Conservation (phyloP, 108 stramenopile genomes). For the Nannochloropsis gaditana region DNA sequence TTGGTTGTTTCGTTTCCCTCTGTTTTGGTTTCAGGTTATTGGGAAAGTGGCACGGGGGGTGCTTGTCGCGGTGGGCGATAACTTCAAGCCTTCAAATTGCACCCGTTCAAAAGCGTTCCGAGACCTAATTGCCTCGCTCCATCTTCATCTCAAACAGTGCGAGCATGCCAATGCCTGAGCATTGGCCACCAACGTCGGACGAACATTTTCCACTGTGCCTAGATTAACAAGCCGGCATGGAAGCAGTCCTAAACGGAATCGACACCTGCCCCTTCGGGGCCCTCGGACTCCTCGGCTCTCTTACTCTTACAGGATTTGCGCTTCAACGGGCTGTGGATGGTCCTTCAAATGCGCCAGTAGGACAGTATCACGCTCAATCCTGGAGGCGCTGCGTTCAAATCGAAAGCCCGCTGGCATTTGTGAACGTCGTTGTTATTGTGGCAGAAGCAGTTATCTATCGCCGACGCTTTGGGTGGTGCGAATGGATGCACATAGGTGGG, state of each 20-base stretch:
- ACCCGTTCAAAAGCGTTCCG: no score
- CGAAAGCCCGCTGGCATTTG: background rate
- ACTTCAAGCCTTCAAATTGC: no score
- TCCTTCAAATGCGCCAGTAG: background rate
- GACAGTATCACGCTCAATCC: no score
- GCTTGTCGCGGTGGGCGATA: no score
- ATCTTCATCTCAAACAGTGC: no score
- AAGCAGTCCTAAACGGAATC: background rate
- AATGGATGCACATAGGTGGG: background rate
- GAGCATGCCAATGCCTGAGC: no score
- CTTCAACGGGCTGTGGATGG: background rate
- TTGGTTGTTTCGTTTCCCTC: no score
- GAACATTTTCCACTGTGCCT: no score
- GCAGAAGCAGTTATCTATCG: background rate
- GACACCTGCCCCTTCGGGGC: background rate
- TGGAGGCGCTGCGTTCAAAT: background rate
- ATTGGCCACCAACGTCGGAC: no score
- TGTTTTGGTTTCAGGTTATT: no score
- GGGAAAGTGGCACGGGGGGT: no score
- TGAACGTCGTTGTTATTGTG: background rate
- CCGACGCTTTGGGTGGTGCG: background rate
- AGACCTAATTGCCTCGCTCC: no score
- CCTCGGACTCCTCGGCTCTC: background rate
- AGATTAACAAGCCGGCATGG: background rate
- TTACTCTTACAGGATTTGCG: background rate